Evolutionary conservation across 140 eudicot species (phyloP).

Genomic region (Cichorium intybus): DNA sequence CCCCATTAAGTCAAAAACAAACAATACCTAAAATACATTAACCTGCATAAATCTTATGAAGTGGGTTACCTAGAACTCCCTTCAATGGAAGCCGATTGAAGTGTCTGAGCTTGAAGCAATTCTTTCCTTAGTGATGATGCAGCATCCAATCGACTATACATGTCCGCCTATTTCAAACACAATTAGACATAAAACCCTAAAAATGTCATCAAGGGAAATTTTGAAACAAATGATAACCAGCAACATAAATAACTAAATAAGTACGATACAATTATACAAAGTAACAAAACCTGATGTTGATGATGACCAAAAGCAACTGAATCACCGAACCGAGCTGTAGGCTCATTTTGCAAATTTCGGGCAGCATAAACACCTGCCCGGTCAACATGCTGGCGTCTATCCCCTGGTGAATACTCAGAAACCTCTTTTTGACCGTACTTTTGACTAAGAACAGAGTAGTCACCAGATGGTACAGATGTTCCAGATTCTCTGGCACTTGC

Average conservation of each 20-base stretch:
- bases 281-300: slow-evolving; percentile 82
- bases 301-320: slow-evolving; percentile 48
- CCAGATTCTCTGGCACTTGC: slow-evolving; percentile 60
- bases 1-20: neutral
- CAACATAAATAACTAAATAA: neutral
- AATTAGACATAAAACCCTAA: slow-evolving; percentile 3
- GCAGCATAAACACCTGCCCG: slow-evolving; percentile 47
- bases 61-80: slow-evolving; percentile 75
- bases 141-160: slow-evolving; percentile 72
- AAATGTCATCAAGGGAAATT: neutral
- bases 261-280: no score
- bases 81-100: slow-evolving; percentile 67
- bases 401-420: slow-evolving; percentile 57
- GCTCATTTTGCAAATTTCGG: slow-evolving; percentile 56
- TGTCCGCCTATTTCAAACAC: slow-evolving; percentile 44
- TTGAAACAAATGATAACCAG: slow-evolving; percentile 1
- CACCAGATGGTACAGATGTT: slow-evolving; percentile 44
- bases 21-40: neutral
- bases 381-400: slow-evolving; percentile 58
- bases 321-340: slow-evolving; percentile 55
- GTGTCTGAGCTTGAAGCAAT: slow-evolving; percentile 61
- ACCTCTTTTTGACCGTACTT: slow-evolving; percentile 70
- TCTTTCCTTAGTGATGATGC: slow-evolving; percentile 66
- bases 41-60: neutral
- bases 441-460: slow-evolving; percentile 54